Evolutionary conservation across 192 early-diverging fungal species (phyloP).

Genomic region (Phlyctochytrium bullatum): DNA sequence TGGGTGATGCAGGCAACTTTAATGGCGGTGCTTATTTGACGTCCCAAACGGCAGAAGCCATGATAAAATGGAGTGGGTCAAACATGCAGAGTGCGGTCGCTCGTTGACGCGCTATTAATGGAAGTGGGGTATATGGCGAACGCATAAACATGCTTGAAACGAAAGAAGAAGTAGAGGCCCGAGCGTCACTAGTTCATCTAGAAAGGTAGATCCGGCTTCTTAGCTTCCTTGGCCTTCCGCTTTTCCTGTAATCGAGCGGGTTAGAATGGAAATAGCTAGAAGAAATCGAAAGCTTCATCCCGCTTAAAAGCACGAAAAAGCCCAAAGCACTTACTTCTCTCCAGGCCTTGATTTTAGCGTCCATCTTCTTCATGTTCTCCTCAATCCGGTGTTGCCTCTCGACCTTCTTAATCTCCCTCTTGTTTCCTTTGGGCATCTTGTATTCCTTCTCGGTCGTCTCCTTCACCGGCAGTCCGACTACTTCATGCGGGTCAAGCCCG

Average conservation of each 20-base stretch:
- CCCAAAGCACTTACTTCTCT: conserved; percentile 37
- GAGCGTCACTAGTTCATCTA: no score
- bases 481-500: conserved; percentile 31
- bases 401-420: conserved; percentile 29
- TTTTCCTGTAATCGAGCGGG: conserved; percentile 32
- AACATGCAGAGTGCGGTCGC: no score
- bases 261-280: neutral
- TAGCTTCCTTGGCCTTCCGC: conserved; percentile 26
- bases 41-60: no score
- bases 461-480: conserved; percentile 22
- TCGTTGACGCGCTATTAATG: no score
- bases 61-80: no score
- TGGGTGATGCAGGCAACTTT: no score
- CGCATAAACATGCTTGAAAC: no score
- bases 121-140: no score
- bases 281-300: neutral
- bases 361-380: conserved; percentile 47
- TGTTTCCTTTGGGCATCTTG: conserved; percentile 34
- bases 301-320: no score
- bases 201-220: conserved; percentile 37
- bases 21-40: no score
- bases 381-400: conserved; percentile 39
- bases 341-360: conserved; percentile 33
- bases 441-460: neutral
- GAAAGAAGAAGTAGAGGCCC: no score